phyloP scores from a whole-genome alignment of 306 rosid species.

The Prunus armeniaca region DNA sequence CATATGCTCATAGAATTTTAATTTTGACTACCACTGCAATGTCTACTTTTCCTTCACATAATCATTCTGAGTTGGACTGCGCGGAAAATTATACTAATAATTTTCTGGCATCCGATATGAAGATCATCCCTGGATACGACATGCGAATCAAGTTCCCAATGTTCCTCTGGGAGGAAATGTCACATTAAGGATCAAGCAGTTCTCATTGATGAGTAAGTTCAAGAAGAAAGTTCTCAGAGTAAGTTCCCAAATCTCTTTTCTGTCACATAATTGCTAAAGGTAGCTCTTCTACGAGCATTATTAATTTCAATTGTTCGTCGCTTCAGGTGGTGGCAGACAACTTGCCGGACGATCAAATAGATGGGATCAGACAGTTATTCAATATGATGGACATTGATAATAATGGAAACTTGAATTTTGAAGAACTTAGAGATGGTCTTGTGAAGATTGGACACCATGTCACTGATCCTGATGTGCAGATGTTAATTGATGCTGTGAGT shows the following conservation, averaged over 20 bases:
- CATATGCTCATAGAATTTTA: too few species aligned
- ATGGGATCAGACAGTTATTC: slow-evolving; percentile 58
- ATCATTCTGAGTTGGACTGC: too few species aligned
- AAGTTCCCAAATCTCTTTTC: slow-evolving; percentile 27
- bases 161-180: slow-evolving; percentile 79
- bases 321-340: slow-evolving; percentile 82
- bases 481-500: slow-evolving; percentile 87
- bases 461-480: slow-evolving; percentile 69
- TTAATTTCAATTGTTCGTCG: background rate
- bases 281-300: background rate
- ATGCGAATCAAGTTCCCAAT: slow-evolving; percentile 49
- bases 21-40: too few species aligned
- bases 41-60: too few species aligned
- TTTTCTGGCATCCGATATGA: slow-evolving; percentile 12
- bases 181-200: slow-evolving; percentile 78
- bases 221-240: slow-evolving; percentile 93
- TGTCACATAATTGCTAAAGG: background rate
- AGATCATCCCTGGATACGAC: slow-evolving; percentile 83
- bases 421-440: slow-evolving; percentile 84
- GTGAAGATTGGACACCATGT: slow-evolving; percentile 59
- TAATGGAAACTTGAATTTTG: slow-evolving; percentile 70
- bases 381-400: slow-evolving; percentile 82
- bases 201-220: slow-evolving; percentile 86
- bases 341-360: slow-evolving; percentile 76
- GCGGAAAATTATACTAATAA: too few species aligned